Conservation (phyloP, 2,329 filamentous ascomycete genomes). For the Aspergillus sclerotialis region DNA sequence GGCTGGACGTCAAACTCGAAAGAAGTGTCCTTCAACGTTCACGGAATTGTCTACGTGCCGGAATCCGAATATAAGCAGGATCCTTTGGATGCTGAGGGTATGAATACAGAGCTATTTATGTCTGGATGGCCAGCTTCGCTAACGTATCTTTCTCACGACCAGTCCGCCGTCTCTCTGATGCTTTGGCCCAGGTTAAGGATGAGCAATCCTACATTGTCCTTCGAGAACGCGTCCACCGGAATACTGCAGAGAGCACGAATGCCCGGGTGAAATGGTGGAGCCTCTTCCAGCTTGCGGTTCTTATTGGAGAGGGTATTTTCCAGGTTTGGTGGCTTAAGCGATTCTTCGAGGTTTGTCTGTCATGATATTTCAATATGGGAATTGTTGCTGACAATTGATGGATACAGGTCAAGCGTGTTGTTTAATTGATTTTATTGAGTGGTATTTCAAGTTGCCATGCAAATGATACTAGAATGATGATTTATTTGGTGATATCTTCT, state of each 20-base stretch:
- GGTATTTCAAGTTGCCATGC: constrained; percentile 1
- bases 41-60: constrained; percentile 94
- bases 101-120: constrained; percentile 10
- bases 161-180: constrained; percentile 79
- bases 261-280: constrained; percentile 99
- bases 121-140: constrained; percentile 2
- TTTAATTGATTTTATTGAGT: constrained; percentile 24
- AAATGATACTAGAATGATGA: neutral
- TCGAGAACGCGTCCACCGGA: constrained; percentile 90
- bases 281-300: constrained; percentile 83
- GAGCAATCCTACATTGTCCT: constrained; percentile 96
- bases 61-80: constrained; percentile 78
- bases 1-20: constrained; percentile 94
- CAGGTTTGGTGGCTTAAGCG: constrained; percentile 99
- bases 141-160: neutral
- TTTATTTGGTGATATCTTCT: too few species aligned
- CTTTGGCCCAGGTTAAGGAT: constrained; percentile 88
- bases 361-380: constrained; percentile 2
- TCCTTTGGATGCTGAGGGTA: constrained; percentile 85
- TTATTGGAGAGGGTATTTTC: constrained; percentile 89
- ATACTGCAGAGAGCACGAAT: constrained; percentile 98
- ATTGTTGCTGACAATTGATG: constrained; percentile 7
- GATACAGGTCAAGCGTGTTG: constrained; percentile 41
- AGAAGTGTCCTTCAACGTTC: constrained; percentile 98
- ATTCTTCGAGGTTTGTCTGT: constrained; percentile 72